Evolutionary conservation across 805 yeast species (phyloP).

Genomic region (Candida chauliodis): DNA sequence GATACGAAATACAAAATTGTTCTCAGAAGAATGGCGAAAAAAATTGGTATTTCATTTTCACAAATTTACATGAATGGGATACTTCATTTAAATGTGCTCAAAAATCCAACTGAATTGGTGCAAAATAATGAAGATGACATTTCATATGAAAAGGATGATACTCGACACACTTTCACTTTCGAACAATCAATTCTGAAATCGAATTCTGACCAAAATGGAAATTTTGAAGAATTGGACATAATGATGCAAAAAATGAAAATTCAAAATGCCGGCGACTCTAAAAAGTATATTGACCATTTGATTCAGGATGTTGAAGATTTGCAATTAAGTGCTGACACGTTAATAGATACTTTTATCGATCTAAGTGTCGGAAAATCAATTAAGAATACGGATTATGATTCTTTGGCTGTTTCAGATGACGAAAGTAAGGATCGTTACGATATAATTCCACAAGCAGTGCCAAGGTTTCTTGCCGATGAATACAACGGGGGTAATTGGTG

Average conservation of each 20-base stretch:
- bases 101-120: constrained; percentile 20
- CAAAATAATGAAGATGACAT: neutral
- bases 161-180: neutral
- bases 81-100: constrained; percentile 50
- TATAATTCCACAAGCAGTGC: constrained; percentile 60
- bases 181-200: neutral
- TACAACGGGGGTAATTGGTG: constrained; percentile 81
- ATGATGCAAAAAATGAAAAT: too few relatives aligned
- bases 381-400: constrained; percentile 32
- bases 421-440: constrained; percentile 33
- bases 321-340: constrained; percentile 26
- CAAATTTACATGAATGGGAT: constrained; percentile 64
- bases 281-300: constrained; percentile 31
- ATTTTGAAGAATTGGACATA: too few relatives aligned
- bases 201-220: neutral
- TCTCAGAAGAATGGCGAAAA: constrained; percentile 48
- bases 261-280: too few relatives aligned
- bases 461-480: constrained; percentile 61
- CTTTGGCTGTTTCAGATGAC: constrained; percentile 34
- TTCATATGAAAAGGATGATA: neutral
- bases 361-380: constrained; percentile 33
- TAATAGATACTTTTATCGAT: constrained; percentile 27
- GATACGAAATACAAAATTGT: constrained; percentile 44
- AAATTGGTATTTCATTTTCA: constrained; percentile 52
- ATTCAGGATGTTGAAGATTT: constrained; percentile 37